Conservation (phyloP, 305 asterid genomes). For the Stenogyne calaminthoides region DNA sequence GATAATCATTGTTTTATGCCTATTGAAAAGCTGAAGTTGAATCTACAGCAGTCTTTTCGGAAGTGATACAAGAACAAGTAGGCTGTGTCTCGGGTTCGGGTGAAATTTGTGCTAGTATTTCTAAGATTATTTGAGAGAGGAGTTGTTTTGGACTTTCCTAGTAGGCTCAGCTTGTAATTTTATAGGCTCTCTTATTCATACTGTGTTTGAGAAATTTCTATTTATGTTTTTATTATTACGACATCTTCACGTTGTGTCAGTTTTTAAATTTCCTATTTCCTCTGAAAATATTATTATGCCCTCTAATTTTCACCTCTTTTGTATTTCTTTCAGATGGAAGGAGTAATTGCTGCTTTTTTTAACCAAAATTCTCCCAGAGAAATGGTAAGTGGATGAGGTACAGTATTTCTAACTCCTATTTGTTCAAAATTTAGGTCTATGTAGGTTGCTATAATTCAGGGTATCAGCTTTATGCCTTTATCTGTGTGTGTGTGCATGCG, state of each 20-base stretch:
- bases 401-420: conserved; percentile 16
- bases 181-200: conserved; percentile 8
- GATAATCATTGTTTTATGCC: neutral
- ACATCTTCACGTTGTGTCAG: conserved; percentile 8
- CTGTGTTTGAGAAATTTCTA: conserved; percentile 10
- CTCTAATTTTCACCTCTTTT: neutral
- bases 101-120: conserved; percentile 1
- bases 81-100: conserved; percentile 4
- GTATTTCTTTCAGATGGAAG: conserved; percentile 36
- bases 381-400: conserved; percentile 41
- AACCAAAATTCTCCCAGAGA: conserved; percentile 22
- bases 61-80: conserved; percentile 22
- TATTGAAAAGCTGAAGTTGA: conserved; percentile 20
- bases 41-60: neutral
- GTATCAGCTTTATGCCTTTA: neutral
- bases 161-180: conserved; percentile 22
- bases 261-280: neutral
- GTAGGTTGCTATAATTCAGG: neutral
- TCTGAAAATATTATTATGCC: neutral
- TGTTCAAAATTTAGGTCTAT: conserved; percentile 19
- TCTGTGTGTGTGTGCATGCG: neutral
- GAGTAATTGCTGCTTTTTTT: conserved; percentile 25
- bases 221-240: conserved; percentile 1
- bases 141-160: conserved; percentile 15
- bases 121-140: conserved; percentile 18